phyloP scores from a whole-genome alignment of 176 grass and related monocot species.

The Echinochloa phyllopogon region DNA sequence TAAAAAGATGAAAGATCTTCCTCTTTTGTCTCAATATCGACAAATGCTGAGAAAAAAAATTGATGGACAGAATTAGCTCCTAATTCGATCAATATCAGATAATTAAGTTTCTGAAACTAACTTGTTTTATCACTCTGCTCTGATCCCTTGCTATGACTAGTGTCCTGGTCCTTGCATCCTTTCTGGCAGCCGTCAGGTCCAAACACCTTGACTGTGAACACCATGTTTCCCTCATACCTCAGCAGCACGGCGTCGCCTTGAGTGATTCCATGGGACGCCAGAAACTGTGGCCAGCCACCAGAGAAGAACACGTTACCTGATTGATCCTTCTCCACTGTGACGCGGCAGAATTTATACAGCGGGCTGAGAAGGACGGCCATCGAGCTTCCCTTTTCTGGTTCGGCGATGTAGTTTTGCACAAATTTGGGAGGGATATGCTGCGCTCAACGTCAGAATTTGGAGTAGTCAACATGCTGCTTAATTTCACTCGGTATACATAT shows the following conservation, averaged over 20 bases:
- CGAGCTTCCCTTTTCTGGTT: too few relatives aligned
- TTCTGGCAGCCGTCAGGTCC: neutral
- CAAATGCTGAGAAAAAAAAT: neutral
- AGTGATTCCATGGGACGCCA: neutral
- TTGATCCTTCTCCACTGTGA: neutral
- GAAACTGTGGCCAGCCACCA: neutral
- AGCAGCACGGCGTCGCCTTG: neutral
- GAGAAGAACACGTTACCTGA: neutral
- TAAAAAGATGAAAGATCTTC: neutral
- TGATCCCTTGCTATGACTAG: neutral
- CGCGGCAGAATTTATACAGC: neutral
- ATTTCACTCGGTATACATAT: too few relatives aligned
- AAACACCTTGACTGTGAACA: neutral
- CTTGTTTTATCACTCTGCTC: neutral
- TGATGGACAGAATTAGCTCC: neutral
- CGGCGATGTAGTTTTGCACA: too few relatives aligned
- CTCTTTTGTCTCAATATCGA: neutral
- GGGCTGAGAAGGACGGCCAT: too few relatives aligned
- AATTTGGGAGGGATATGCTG: too few relatives aligned
- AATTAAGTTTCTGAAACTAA: neutral
- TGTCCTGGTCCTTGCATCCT: neutral
- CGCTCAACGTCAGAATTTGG: neutral
- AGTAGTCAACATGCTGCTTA: too few relatives aligned
- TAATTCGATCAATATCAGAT: neutral
- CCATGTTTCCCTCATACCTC: neutral